Conservation (phyloP, 2,329 filamentous ascomycete genomes). For the Periconia digitata region DNA sequence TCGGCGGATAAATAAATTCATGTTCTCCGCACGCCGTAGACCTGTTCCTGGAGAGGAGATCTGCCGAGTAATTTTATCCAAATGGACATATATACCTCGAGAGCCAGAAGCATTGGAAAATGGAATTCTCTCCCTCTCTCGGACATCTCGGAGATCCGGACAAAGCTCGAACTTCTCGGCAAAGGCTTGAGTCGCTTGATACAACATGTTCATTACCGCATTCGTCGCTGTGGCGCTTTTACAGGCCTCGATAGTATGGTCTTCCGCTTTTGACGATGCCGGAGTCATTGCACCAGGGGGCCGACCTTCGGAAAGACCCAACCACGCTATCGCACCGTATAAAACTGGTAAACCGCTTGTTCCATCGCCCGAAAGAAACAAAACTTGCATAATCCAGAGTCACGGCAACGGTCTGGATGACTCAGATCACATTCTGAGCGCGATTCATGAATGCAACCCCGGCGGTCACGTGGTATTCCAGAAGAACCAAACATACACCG, state of each 20-base stretch:
- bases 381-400: conserved; percentile 43
- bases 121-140: conserved; percentile 4
- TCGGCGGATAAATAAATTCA: conserved; percentile 14
- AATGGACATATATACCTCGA: neutral
- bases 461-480: conserved; percentile 64
- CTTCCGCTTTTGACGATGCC: conserved; percentile 20
- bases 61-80: conserved; percentile 1
- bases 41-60: conserved; percentile 1
- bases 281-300: conserved; percentile 6
- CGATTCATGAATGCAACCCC: conserved; percentile 62
- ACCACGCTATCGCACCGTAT: conserved; percentile 37
- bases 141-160: neutral
- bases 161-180: neutral
- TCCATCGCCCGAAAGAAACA: conserved; percentile 36
- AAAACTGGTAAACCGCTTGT: conserved; percentile 39
- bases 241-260: conserved; percentile 22
- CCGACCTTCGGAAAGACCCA: conserved; percentile 31
- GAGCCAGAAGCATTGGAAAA: neutral
- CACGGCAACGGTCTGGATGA: conserved; percentile 51
- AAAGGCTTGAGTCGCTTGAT: too few relatives aligned
- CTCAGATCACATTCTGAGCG: conserved; percentile 54
- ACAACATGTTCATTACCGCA: conserved; percentile 30
- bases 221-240: conserved; percentile 25
- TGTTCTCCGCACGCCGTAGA: conserved; percentile 18
- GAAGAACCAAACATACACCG: conserved; percentile 58